These are phyloP conservation scores for Hemisphaericaspora xylofermentans DNA, from an alignment of 1,139 yeast genomes.

Conservation along the genomic window DNA sequence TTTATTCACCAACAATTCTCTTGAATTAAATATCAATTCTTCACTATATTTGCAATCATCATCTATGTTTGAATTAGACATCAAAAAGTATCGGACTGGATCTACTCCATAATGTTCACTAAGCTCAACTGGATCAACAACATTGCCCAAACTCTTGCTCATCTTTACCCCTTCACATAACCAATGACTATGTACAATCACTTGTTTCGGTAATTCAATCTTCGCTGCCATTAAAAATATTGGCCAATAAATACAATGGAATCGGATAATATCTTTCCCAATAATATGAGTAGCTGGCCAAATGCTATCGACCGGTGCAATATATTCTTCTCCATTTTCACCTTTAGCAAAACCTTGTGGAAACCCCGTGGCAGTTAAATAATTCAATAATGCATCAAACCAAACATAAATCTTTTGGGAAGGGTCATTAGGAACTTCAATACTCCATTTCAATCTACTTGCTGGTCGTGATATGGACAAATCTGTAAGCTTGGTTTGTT, in stretches of 20 bases:
- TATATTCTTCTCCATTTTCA: slow-evolving; percentile 5
- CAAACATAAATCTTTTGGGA: slow-evolving; percentile 88
- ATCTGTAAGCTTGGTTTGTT: slow-evolving; percentile 51
- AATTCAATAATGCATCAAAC: slow-evolving; percentile 93
- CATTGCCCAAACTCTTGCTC: slow-evolving; percentile 93
- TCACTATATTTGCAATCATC: slow-evolving; percentile 80
- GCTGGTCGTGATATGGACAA: slow-evolving; percentile 84
- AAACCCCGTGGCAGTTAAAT: slow-evolving; percentile 73
- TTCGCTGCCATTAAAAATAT: slow-evolving; percentile 84
- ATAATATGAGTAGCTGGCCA: slow-evolving; percentile 80
- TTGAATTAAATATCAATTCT: slow-evolving; percentile 50
- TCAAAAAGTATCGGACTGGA: slow-evolving; percentile 70
- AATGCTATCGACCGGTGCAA: slow-evolving; percentile 17
- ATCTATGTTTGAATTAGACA: slow-evolving; percentile 72
- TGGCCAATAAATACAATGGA: slow-evolving; percentile 96
- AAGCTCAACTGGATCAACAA: slow-evolving; percentile 82
- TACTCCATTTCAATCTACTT: slow-evolving; percentile 82
- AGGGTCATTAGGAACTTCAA: slow-evolving; percentile 79
- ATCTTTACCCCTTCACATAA: slow-evolving; percentile 83
- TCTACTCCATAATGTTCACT: slow-evolving; percentile 67
- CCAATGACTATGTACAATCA: slow-evolving; percentile 96
- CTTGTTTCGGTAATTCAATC: slow-evolving; percentile 63
- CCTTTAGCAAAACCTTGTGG: slow-evolving; percentile 29
- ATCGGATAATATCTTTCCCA: slow-evolving; percentile 87
- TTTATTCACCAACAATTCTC: slow-evolving; percentile 75